Conservation (phyloP, 768 basidiomycete species). For the Boletus subparvulus region DNA sequence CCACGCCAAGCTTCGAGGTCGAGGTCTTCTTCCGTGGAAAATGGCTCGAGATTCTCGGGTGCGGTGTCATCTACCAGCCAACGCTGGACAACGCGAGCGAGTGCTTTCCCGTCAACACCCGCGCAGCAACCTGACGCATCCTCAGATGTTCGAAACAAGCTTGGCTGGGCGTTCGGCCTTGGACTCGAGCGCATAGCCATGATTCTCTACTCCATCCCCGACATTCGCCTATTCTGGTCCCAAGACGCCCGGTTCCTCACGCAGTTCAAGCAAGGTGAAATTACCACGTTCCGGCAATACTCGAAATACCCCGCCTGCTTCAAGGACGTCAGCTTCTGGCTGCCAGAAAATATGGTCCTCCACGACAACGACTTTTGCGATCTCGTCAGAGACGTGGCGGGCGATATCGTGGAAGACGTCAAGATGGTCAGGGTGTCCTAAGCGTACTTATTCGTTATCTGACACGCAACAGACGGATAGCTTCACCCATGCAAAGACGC, state of each 20-base stretch:
- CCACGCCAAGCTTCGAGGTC: slow-evolving; percentile 95
- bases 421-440: slow-evolving; percentile 55
- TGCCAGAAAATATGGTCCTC: slow-evolving; percentile 51
- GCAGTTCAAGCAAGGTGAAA: slow-evolving; percentile 77
- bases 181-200: slow-evolving; percentile 97
- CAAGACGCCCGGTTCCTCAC: slow-evolving; percentile 79
- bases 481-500: slow-evolving; percentile 87
- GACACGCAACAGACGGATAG: slow-evolving; percentile 69
- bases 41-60: slow-evolving; percentile 96
- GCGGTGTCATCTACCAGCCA: slow-evolving; percentile 86
- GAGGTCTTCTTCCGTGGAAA: slow-evolving; percentile 95
- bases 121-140: slow-evolving; percentile 9
- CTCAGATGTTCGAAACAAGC: slow-evolving; percentile 73
- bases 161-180: slow-evolving; percentile 98
- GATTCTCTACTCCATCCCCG: slow-evolving; percentile 95
- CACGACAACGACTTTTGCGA: slow-evolving; percentile 99
- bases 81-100: slow-evolving; percentile 85
- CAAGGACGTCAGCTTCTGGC: slow-evolving; percentile 97
- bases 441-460: neutral
- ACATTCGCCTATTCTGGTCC: slow-evolving; percentile 98
- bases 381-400: slow-evolving; percentile 86
- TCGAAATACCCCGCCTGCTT: slow-evolving; percentile 91
- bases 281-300: slow-evolving; percentile 85
- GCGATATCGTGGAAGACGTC: slow-evolving; percentile 91
- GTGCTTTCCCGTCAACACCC: slow-evolving; percentile 28